Base-by-base conservation (phyloP, 768 basidiomycete genomes). In the Rhizopogon roseolus region DNA sequence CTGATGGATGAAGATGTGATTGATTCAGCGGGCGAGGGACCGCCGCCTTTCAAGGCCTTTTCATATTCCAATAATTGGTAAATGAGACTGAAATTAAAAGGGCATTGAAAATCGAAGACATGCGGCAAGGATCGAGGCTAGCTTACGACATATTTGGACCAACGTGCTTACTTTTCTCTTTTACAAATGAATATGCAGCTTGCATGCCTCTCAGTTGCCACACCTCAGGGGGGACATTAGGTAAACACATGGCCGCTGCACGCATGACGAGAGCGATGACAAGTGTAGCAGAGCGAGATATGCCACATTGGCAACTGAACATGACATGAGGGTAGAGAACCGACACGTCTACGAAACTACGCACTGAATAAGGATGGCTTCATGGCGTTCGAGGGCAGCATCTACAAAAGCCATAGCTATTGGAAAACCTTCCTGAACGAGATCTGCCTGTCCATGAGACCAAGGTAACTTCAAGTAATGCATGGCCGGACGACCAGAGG, bases 101-200 rank as follows among this genome's bases (percentile, higher is more conserved):
- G 58, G 54, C 56, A 39, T 59, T 53, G 44, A 61, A 32, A 54
- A 61, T 62, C 57, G 56, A 54, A 65, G 54, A 55, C 41, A 50
- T 56, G 62, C 49, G 60, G 19, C 59, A 44, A 54, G 57, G 61
- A 54, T 48, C 19, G 46, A 62, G 60, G 55, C 43, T 51, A 37
- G 85, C 91, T 71, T 74, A 93, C 89, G 90, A 93, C 85, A 96
- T 95, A 70, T 96, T 96, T 51, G 93, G 93, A 17, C 93, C 90
- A 54, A 92, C 81, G 75, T 86, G 87, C 69, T 81, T 84, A 67
- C 88, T 91, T 74, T 90, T 93, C 64, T 86, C 81, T 70, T 95
- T 94, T 41, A 95, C 93, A 71, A 82, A 96, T 44, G 85, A 72
- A 69, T 96, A 96, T 27, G 93, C 89, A 38, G 82, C 87, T 65